Evolutionary conservation across 345 rosid genomes (phyloP), one percentile per base, ranked within the genome.

Genomic region (Firmiana major): DNA sequence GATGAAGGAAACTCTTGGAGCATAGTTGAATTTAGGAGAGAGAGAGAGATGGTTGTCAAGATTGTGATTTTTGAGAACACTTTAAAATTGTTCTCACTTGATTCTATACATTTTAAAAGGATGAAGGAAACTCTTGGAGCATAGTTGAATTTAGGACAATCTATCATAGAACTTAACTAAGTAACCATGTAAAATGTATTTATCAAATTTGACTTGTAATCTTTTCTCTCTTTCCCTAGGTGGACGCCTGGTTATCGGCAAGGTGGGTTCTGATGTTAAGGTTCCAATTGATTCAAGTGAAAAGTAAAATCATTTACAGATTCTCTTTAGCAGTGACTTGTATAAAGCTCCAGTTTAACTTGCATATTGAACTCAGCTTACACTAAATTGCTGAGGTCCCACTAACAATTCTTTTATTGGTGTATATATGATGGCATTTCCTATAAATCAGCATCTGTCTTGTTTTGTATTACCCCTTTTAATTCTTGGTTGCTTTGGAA

Each of bases 201-300:
- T n/a, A 57, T 31, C 63, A 34, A 68, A 68, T 3, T 45, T 45
- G 10, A 38, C 34, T 46, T 21, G 3, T 16, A 51, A 63, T 17
- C 8, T 19, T 63, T 31, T 76, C 49, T 9, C 34, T 34, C n/a
- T 49, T 40, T 62, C 65, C 58, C 76, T 85, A 93, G 99, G 94
- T 90, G 71, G 85, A 89, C 75, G 82, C 97, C 6, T 96, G 98
- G 99, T 67, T 93, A 83, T 80, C 83, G 9, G 84, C 87, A 85
- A 88, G 76, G 49, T 72, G 75, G 90, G 62, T 28, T 55, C 81
- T 26, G 86, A 81, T 76, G 64, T 78, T 7, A 81, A 85, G 71
- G 74, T 77, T 34, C 83, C 85, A 24, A 84, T 88, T 71, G 91
- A 87, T 54, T 72, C 76, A 59, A 68, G 73, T 16, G 54, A 79